Percentiles rank a stretch among this genome's conserved stretches.
Evolutionary conservation across 2,329 filamentous ascomycete genomes (phyloP).

Genomic region (Pseudocercospora eumusae): DNA sequence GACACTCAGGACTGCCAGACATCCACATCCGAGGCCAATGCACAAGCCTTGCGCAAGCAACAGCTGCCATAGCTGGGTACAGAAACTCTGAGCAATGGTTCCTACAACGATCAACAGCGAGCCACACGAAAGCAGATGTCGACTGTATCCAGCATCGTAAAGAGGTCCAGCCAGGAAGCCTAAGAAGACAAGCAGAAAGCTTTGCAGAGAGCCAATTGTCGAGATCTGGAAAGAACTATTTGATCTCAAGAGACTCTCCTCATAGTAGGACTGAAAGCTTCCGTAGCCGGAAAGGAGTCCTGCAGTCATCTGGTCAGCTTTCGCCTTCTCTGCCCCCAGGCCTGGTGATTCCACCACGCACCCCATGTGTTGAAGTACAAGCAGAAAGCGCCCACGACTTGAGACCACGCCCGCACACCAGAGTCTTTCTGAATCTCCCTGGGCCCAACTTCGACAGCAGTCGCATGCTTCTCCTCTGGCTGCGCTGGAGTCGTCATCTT

Average conservation of each 20-base stretch:
- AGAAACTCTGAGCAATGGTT: constrained; percentile 48
- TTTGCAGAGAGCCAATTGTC: constrained; percentile 49
- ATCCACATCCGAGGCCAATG: constrained; percentile 46
- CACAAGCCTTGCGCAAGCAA: constrained; percentile 50
- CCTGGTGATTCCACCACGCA: background rate
- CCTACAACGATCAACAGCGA: constrained; percentile 47
- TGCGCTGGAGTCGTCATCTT: constrained; percentile 1
- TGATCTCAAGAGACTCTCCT: constrained; percentile 40
- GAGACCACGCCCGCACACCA: constrained; percentile 47
- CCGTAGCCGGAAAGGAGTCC: constrained; percentile 47
- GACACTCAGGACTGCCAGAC: constrained; percentile 45
- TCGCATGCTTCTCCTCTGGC: background rate
- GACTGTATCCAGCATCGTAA: constrained; percentile 16
- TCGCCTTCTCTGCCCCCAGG: background rate
- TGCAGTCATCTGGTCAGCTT: background rate
- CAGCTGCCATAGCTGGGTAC: constrained; percentile 48
- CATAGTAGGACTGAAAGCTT: constrained; percentile 49
- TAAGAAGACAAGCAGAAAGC: constrained; percentile 48
- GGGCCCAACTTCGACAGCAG: background rate
- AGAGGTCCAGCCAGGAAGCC: constrained; percentile 18
- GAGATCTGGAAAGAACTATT: constrained; percentile 44
- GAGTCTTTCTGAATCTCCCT: background rate
- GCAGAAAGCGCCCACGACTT: constrained; percentile 47
- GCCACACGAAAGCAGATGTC: constrained; percentile 33
- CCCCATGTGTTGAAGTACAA: constrained; percentile 49